Evolutionary conservation across 1,139 yeast species (phyloP).

Genomic region (Wickerhamomyces sp.): DNA sequence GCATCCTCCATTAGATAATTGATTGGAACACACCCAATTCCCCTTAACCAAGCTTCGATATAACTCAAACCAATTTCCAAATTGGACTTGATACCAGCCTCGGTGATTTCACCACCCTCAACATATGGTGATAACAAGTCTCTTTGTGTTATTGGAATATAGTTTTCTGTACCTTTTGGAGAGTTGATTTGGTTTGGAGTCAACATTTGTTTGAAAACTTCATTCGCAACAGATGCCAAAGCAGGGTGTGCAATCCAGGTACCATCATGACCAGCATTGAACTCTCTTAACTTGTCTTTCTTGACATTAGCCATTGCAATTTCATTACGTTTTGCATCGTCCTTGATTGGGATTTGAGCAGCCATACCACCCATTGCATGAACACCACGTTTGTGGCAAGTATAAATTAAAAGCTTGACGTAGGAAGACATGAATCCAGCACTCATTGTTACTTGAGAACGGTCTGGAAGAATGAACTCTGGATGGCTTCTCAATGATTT

Average conservation of each 20-base stretch:
- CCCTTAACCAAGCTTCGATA: conserved; percentile 82
- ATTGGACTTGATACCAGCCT: conserved; percentile 68
- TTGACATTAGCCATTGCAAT: conserved; percentile 68
- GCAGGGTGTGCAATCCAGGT: conserved; percentile 86
- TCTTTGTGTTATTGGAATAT: conserved; percentile 48
- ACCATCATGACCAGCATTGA: conserved; percentile 70
- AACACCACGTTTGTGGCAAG: conserved; percentile 71
- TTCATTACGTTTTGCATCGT: conserved; percentile 58
- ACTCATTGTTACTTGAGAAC: conserved; percentile 69
- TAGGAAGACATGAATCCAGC: conserved; percentile 73
- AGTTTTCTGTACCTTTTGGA: conserved; percentile 13
- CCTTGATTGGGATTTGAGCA: conserved; percentile 75
- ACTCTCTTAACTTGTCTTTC: conserved; percentile 72
- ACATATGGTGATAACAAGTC: conserved; percentile 69
- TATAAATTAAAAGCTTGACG: conserved; percentile 60
- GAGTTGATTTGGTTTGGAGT: conserved; percentile 73
- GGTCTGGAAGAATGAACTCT: conserved; percentile 63
- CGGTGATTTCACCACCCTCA: conserved; percentile 62
- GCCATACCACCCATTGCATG: conserved; percentile 88
- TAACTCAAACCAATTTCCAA: conserved; percentile 68
- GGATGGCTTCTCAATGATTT: conserved; percentile 62
- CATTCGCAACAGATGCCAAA: conserved; percentile 67
- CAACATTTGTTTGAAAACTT: conserved; percentile 78
- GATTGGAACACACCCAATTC: conserved; percentile 78
- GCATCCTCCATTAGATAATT: conserved; percentile 85